Evolutionary conservation across 805 yeast genomes (phyloP).

Genomic region (Candida loeiensis): DNA sequence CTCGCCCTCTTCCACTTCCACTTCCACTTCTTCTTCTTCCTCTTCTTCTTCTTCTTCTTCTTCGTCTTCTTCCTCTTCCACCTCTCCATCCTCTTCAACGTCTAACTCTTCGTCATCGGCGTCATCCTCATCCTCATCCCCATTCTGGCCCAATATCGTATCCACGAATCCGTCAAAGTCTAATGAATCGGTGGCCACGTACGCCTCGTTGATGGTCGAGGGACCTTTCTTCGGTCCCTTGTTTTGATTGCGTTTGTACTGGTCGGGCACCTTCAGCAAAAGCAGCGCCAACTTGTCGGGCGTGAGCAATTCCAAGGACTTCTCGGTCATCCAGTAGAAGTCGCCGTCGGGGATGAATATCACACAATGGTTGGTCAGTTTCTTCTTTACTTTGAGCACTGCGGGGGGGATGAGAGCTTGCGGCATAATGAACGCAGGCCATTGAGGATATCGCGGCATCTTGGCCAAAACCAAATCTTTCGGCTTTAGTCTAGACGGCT

Average conservation of each 20-base stretch:
- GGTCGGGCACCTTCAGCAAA: constrained; percentile 27
- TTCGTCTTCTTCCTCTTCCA: constrained; percentile 13
- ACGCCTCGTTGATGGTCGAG: constrained; percentile 34
- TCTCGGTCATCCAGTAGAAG: constrained; percentile 42
- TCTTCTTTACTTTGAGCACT: constrained; percentile 34
- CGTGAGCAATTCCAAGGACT: constrained; percentile 31
- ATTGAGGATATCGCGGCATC: constrained; percentile 43
- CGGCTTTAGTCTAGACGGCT: constrained; percentile 21
- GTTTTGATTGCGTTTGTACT: constrained; percentile 18
- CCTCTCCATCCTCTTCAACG: constrained; percentile 14
- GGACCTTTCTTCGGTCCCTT: constrained; percentile 24
- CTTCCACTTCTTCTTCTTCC: constrained; percentile 7
- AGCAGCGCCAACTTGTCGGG: constrained; percentile 27
- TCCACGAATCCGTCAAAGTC: constrained; percentile 36
- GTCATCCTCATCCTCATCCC: constrained; percentile 22
- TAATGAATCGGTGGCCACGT: constrained; percentile 35
- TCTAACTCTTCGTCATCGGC: constrained; percentile 18
- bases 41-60: constrained; percentile 14
- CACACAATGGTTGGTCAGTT: constrained; percentile 37
- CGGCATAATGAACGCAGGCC: constrained; percentile 51
- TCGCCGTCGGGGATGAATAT: constrained; percentile 47
- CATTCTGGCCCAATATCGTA: constrained; percentile 20
- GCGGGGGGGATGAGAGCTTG: constrained; percentile 31
- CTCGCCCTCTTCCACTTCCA: constrained; percentile 1
- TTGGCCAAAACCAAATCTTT: constrained; percentile 43